phyloP scores from a whole-genome alignment of 2,329 filamentous ascomycete species.

The Ascochyta pisi region DNA sequence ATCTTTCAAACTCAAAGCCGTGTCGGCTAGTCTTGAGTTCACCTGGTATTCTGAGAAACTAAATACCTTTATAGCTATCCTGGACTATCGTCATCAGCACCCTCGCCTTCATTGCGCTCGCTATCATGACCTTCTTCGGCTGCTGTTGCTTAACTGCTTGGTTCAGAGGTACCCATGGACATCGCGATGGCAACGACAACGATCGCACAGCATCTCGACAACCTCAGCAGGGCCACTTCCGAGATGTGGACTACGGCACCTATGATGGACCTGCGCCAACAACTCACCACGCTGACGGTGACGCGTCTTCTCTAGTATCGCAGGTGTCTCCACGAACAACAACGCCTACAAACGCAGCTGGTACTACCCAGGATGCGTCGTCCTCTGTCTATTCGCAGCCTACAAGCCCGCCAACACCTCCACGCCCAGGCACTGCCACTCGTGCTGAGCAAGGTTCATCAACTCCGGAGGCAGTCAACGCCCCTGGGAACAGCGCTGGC shows the following conservation, averaged over 20 bases:
- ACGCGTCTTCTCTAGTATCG: neutral
- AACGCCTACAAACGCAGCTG: neutral
- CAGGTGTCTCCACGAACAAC: constrained; percentile 2
- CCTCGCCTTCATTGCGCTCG: neutral
- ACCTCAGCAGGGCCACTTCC: neutral
- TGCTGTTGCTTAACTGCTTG: neutral
- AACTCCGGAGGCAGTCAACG: too few species aligned
- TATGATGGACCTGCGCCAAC: neutral
- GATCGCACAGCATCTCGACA: neutral
- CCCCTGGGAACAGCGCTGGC: neutral
- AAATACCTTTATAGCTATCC: neutral
- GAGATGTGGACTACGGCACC: neutral
- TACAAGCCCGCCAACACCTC: too few species aligned
- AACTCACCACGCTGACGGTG: neutral
- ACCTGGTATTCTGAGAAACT: neutral
- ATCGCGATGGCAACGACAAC: neutral
- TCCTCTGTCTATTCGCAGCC: neutral
- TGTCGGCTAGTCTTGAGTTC: too few species aligned
- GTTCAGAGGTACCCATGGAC: neutral
- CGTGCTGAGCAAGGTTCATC: too few species aligned
- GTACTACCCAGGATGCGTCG: neutral
- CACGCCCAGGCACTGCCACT: too few species aligned
- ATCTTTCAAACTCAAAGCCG: neutral
- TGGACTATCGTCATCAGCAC: neutral
- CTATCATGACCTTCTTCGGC: neutral